phyloP scores from a whole-genome alignment of 2,329 filamentous ascomycete genomes.

The Botrytis galanthina region DNA sequence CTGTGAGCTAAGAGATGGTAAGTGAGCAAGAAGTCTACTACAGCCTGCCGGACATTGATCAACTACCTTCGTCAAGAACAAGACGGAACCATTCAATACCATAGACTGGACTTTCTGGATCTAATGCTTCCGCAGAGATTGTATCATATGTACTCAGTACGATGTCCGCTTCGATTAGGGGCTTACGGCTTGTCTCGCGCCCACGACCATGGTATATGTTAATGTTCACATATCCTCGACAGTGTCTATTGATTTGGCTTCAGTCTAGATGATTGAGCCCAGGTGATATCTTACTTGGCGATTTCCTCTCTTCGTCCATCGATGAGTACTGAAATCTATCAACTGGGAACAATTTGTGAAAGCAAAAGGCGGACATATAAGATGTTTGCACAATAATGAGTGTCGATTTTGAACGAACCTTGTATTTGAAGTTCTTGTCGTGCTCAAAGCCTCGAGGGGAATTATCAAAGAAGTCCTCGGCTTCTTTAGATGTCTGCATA shows the following conservation, averaged over 20 bases:
- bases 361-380: slow-evolving; percentile 34
- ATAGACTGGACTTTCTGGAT: slow-evolving; percentile 35
- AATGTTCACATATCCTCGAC: slow-evolving; percentile 34
- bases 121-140: slow-evolving; percentile 40
- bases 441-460: not conserved
- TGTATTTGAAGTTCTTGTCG: not conserved
- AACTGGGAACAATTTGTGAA: not conserved
- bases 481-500: slow-evolving; percentile 42
- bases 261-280: not conserved
- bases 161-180: slow-evolving; percentile 42
- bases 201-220: slow-evolving; percentile 42
- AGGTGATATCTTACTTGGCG: slow-evolving; percentile 34
- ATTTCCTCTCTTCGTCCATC: slow-evolving; percentile 45
- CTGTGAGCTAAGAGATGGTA: slow-evolving; percentile 45
- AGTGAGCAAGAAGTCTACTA: not conserved
- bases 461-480: slow-evolving; percentile 23
- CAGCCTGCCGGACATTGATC: not conserved
- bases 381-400: slow-evolving; percentile 46
- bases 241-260: slow-evolving; percentile 35
- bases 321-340: slow-evolving; percentile 41
- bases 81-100: slow-evolving; percentile 44
- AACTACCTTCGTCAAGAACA: slow-evolving; percentile 47
- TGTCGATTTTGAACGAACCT: slow-evolving; percentile 40
- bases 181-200: slow-evolving; percentile 26
- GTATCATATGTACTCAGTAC: slow-evolving; percentile 50